These are phyloP conservation scores for Fusarium concolor DNA, from an alignment of 2,329 filamentous ascomycete genomes.

Conservation along the genomic window DNA sequence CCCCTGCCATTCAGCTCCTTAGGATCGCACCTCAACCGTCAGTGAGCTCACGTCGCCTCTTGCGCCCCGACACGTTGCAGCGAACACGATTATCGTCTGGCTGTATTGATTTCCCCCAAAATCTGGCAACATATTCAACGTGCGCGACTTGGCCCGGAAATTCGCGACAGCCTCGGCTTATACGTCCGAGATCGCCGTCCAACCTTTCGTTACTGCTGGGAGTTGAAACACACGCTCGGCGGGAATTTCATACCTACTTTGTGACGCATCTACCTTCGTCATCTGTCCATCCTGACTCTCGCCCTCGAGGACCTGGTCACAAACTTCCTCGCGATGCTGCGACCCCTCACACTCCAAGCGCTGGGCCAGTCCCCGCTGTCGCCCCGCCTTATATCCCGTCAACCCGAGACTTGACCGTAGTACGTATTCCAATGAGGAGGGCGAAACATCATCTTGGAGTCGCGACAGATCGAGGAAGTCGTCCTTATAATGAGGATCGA, in stretches of 20 bases:
- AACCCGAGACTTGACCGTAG: constrained; percentile 86
- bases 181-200: constrained; percentile 12
- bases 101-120: neutral
- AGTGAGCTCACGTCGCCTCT: constrained; percentile 10
- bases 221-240: constrained; percentile 48
- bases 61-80: constrained; percentile 3
- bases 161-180: constrained; percentile 23
- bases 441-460: constrained; percentile 97
- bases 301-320: constrained; percentile 75
- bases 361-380: constrained; percentile 67
- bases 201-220: constrained; percentile 12
- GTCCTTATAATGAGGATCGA: constrained; percentile 92
- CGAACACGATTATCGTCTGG: neutral
- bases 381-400: constrained; percentile 67
- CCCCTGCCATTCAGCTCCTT: constrained; percentile 35
- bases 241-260: constrained; percentile 93
- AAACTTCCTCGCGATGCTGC: constrained; percentile 89
- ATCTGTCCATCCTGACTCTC: constrained; percentile 88
- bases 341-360: constrained; percentile 74
- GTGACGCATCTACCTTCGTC: constrained; percentile 95
- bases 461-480: constrained; percentile 80
- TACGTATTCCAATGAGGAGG: constrained; percentile 90
- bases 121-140: constrained; percentile 4
- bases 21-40: constrained; percentile 29
- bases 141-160: constrained; percentile 21